Evolutionary conservation across 495 filamentous ascomycete genomes (phyloP).

Genomic region (Penicillium simplicissimum): DNA sequence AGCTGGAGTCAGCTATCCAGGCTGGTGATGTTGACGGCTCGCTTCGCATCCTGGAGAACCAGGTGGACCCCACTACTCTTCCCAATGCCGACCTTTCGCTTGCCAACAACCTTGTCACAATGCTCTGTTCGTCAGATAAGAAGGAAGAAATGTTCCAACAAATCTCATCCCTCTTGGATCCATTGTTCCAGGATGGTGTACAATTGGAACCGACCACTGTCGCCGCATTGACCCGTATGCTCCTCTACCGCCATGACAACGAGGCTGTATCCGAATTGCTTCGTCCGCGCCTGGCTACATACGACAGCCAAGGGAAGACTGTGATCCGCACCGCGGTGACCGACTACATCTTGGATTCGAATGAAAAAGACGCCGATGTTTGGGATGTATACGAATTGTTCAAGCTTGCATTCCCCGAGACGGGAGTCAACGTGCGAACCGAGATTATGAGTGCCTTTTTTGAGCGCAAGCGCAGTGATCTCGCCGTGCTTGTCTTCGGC

Average conservation of each 20-base stretch:
- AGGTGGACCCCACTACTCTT: slow-evolving; percentile 53
- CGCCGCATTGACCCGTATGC: slow-evolving; percentile 64
- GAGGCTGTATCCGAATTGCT: slow-evolving; percentile 78
- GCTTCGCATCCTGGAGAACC: slow-evolving; percentile 58
- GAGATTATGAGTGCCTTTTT: slow-evolving; percentile 85
- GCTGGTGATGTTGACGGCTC: slow-evolving; percentile 69
- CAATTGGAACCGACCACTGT: slow-evolving; percentile 71
- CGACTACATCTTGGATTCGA: slow-evolving; percentile 61
- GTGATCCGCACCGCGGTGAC: slow-evolving; percentile 63
- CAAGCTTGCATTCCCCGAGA: slow-evolving; percentile 76
- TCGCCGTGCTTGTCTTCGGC: slow-evolving; percentile 81
- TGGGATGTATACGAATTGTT: slow-evolving; percentile 86
- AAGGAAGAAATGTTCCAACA: slow-evolving; percentile 59
- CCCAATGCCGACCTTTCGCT: slow-evolving; percentile 59
- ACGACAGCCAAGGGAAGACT: slow-evolving; percentile 62
- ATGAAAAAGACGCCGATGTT: slow-evolving; percentile 53
- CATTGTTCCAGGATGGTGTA: slow-evolving; percentile 69
- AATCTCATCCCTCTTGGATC: slow-evolving; percentile 71
- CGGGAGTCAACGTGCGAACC: slow-evolving; percentile 57
- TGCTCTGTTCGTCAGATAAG: slow-evolving; percentile 59
- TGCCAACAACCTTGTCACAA: slow-evolving; percentile 74
- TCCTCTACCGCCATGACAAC: slow-evolving; percentile 71
- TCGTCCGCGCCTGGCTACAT: slow-evolving; percentile 60
- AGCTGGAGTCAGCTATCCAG: slow-evolving; percentile 72
- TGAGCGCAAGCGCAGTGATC: slow-evolving; percentile 68